Evolutionary conservation across 768 basidiomycete genomes (phyloP), one percentile per base, ranked within the genome.

Genomic region (Agaricus sinodeliciosus): DNA sequence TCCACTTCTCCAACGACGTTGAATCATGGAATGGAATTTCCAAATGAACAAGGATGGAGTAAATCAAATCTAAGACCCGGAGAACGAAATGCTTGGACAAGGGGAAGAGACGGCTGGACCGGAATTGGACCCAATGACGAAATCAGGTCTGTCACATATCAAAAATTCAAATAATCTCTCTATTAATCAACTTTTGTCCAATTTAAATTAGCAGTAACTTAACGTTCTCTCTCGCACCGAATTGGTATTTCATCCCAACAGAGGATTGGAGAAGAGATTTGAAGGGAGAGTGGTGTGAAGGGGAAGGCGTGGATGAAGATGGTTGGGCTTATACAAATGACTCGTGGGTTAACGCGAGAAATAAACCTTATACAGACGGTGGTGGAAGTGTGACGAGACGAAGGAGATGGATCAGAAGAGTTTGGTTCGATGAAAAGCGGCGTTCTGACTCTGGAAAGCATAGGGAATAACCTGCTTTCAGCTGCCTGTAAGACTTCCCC

Each of bases 301-400:
- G 66, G 50, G 68, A 67, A 26, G 64, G 64, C 3, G 50, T 43
- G 6, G 69, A 70, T 64, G 57, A 58, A 28, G 87, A 81, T 59
- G 90, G 87, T 3, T 92, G 90, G 88, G 79, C 87, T 12, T 91
- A 91, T 60, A 84, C 84, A 7, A 86, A 88, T 56, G 88, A 90
- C 54, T 69, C 75, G 0, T 92, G 90, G 90, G 68, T 79, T 4
- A 73, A 82, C 51, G 71, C 80, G 51, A 67, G 63, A 36, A 67
- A 62, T 57, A 57, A 64, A 62, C 72, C 66, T 37, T 71, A 71
- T 68, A 72, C 69, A 64, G 75, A 67, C 57, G 70, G 70, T 39
- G 71, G 73, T 3, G 69, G 69, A 25, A 69, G 71, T 48, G 75
- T 87, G 57, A 90, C 87, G 15, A 68, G 87, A 43, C 66, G 87